Conservation (phyloP, 2,329 filamentous ascomycete species). For the Samsoniella hepiali region DNA sequence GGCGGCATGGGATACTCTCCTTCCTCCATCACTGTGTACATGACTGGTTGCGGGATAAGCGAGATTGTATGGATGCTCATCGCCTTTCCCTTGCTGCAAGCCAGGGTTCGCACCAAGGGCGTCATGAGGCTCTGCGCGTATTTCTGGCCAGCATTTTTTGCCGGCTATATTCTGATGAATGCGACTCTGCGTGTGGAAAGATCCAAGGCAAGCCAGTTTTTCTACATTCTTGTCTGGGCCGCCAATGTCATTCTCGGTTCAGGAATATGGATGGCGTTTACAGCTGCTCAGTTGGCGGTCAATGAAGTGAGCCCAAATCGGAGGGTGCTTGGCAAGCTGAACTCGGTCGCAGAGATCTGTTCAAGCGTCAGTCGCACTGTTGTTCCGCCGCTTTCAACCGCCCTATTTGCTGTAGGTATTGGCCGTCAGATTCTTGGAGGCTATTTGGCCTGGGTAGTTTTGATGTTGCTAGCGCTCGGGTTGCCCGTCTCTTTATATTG, state of each 20-base stretch:
- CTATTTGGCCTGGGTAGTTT: neutral
- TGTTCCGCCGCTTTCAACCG: neutral
- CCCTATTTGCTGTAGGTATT: neutral
- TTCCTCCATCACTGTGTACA: slow-evolving; percentile 61
- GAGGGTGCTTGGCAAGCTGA: neutral
- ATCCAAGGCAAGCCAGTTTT: neutral
- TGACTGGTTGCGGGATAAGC: slow-evolving; percentile 60
- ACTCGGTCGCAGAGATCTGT: neutral
- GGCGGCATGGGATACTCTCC: slow-evolving; percentile 65
- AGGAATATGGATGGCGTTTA: neutral
- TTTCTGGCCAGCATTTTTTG: slow-evolving; percentile 63
- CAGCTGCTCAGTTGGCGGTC: neutral
- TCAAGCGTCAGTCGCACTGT: neutral
- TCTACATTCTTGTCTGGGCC: neutral
- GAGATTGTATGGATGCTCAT: slow-evolving; percentile 71
- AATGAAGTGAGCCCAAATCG: neutral
- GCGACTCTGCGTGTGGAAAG: slow-evolving; percentile 32
- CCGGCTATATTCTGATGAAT: slow-evolving; percentile 54
- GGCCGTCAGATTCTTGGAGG: neutral
- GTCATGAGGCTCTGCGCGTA: slow-evolving; percentile 55
- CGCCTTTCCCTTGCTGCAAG: slow-evolving; percentile 66
- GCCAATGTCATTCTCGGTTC: neutral
- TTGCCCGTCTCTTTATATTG: neutral
- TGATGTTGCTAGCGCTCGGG: neutral
- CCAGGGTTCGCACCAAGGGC: slow-evolving; percentile 61